Percentiles rank a stretch among this genome's conserved stretches.
These are phyloP conservation scores for Wallemia ichthyophaga DNA, from an alignment of 1,284 basidiomycete genomes.

Conservation along the genomic window DNA sequence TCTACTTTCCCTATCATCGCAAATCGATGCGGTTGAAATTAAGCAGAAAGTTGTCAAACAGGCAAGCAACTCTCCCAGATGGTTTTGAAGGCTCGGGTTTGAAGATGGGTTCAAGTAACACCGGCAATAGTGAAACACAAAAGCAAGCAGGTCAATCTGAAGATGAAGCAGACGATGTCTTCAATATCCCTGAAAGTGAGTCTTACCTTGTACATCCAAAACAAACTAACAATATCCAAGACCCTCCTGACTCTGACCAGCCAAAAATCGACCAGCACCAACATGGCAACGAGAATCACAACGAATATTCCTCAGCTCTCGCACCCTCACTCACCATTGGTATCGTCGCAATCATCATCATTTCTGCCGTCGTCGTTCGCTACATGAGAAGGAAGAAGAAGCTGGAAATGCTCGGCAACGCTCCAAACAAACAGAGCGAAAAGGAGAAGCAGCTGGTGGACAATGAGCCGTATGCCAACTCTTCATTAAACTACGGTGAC, in stretches of 20 bases:
- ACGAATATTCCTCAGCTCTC: background rate
- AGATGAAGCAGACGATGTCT: background rate
- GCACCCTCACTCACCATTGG: background rate
- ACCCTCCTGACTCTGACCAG: background rate
- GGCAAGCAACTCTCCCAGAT: background rate
- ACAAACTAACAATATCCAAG: too few relatives aligned
- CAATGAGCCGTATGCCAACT: background rate
- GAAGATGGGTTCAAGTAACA: background rate
- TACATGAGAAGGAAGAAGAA: background rate
- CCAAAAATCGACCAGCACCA: background rate
- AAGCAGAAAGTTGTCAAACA: background rate
- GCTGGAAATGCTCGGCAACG: background rate
- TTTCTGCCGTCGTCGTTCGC: background rate
- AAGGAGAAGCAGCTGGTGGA: background rate
- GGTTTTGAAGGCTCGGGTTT: background rate
- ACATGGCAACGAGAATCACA: background rate
- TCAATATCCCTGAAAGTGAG: background rate
- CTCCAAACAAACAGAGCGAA: background rate
- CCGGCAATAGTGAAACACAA: background rate
- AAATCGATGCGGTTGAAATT: background rate
- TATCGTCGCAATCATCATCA: background rate
- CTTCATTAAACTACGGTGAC: background rate
- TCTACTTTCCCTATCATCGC: background rate
- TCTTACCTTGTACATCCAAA: background rate
- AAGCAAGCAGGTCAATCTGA: background rate